phyloP scores from a whole-genome alignment of 2,329 filamentous ascomycete species.

The Colletotrichum sublineola region DNA sequence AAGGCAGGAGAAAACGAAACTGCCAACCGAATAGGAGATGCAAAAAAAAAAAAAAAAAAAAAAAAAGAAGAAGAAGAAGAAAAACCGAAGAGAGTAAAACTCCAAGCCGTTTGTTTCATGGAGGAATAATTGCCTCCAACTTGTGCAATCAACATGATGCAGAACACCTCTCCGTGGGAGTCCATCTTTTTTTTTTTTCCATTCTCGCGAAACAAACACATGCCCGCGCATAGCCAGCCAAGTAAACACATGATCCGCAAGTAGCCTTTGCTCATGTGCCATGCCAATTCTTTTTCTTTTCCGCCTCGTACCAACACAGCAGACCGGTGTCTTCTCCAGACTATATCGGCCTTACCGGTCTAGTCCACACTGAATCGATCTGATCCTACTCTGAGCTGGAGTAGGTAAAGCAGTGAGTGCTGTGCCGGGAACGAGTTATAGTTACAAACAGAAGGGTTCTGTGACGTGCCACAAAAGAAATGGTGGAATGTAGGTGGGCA shows the following conservation, averaged over 20 bases:
- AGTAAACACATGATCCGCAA: constrained; percentile 46
- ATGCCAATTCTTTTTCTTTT: constrained; percentile 23
- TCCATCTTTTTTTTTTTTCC: constrained; percentile 47
- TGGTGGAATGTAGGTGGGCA: not conserved
- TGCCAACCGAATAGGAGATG: constrained; percentile 23
- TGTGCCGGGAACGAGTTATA: not conserved
- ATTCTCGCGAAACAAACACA: constrained; percentile 37
- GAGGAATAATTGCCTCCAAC: constrained; percentile 44
- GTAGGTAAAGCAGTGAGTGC: not conserved
- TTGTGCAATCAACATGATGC: constrained; percentile 55
- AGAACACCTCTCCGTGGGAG: constrained; percentile 52
- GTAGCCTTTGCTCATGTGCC: constrained; percentile 10
- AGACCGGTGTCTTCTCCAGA: not conserved
- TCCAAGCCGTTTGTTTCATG: constrained; percentile 37
- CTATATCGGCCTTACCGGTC: no score
- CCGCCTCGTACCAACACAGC: not conserved
- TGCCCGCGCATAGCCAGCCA: constrained; percentile 46
- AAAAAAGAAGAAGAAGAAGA: no score
- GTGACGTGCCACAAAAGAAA: constrained; percentile 12
- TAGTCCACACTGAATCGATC: not conserved
- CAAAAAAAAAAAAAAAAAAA: constrained; percentile 35
- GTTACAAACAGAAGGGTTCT: not conserved
- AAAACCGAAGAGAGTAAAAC: constrained; percentile 12
- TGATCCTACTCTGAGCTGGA: not conserved
- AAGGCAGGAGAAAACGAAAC: constrained; percentile 15